A percentile compares a stretch with the other conserved stretches of the same genome.
Evolutionary conservation across 495 filamentous ascomycete species (phyloP).

Genomic region (Xylaria curta): DNA sequence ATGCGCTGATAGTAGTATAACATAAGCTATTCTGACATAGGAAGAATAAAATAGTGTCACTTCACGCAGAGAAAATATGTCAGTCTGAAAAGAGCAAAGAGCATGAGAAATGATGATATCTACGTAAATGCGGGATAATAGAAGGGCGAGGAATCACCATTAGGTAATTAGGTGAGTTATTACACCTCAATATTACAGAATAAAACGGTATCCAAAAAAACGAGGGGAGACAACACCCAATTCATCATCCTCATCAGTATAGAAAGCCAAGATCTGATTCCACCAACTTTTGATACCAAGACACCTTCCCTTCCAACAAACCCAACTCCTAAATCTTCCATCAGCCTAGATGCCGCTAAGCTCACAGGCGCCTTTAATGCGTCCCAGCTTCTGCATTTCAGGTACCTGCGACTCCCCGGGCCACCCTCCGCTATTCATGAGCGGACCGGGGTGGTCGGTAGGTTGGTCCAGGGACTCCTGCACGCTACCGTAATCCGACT

Average conservation of each 20-base stretch:
- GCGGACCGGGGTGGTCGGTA: constrained; percentile 30
- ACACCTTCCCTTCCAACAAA: background rate
- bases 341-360: constrained; percentile 29
- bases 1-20: background rate
- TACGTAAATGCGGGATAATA: background rate
- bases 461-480: constrained; percentile 53
- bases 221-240: background rate
- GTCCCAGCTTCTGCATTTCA: background rate
- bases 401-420: constrained; percentile 6
- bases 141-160: background rate
- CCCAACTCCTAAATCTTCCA: background rate
- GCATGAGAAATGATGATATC: background rate
- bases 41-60: background rate
- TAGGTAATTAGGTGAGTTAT: background rate
- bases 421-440: constrained; percentile 36
- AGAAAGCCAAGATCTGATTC: background rate
- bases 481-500: constrained; percentile 43
- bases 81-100: background rate
- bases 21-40: background rate
- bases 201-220: background rate
- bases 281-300: background rate
- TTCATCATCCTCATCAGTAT: background rate
- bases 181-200: background rate
- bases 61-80: background rate
- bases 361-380: constrained; percentile 35